Conservation (phyloP, 805 yeast genomes). For the Candida arabinofermentans region DNA sequence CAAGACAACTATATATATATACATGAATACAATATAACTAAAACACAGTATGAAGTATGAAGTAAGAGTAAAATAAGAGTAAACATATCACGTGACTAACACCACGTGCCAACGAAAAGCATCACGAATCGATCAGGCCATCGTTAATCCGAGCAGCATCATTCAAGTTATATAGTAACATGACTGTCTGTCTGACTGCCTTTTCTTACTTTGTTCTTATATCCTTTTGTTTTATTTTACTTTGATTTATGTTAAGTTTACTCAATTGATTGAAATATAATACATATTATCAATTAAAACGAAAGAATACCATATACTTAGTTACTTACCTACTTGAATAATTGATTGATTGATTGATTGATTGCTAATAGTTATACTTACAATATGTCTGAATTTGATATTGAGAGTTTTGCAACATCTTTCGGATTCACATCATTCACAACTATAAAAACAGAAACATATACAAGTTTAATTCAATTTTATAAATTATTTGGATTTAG, state of each 20-base stretch:
- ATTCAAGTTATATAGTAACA: not conserved
- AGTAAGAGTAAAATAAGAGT: too few species aligned
- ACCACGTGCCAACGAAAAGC: not conserved
- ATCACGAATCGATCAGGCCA: not conserved
- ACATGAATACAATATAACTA: too few species aligned
- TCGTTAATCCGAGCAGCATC: slow-evolving; percentile 1
- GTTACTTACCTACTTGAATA: too few species aligned
- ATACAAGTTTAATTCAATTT: slow-evolving; percentile 47
- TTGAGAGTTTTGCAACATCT: slow-evolving; percentile 13
- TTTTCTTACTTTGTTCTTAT: not conserved
- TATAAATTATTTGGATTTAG: slow-evolving; percentile 60
- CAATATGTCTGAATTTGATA: too few species aligned
- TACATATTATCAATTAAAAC: too few species aligned
- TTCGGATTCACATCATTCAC: slow-evolving; percentile 60
- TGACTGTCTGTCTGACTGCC: not conserved
- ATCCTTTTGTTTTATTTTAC: not conserved
- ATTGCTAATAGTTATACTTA: too few species aligned
- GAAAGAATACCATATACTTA: too few species aligned
- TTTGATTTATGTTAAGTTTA: too few species aligned
- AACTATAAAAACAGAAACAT: slow-evolving; percentile 45
- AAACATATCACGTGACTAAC: not conserved
- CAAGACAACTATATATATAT: too few species aligned
- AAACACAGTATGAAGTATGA: not conserved
- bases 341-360: too few species aligned
- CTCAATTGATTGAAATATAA: not conserved